These are phyloP conservation scores for Penicillium herquei DNA, from an alignment of 495 filamentous ascomycete species.

Conservation along the genomic window DNA sequence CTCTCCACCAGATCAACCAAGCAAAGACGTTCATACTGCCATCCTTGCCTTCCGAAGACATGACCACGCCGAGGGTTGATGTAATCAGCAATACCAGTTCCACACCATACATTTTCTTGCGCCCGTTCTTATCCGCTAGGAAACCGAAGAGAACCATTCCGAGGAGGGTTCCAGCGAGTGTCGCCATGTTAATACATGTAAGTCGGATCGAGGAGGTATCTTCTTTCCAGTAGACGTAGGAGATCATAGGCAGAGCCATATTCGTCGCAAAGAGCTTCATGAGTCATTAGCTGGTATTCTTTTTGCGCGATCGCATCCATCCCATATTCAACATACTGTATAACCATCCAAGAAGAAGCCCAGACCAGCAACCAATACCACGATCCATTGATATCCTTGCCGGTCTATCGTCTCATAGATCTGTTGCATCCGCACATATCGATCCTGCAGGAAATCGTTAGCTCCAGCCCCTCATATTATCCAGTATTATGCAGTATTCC, in stretches of 20 bases:
- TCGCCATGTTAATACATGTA: conserved; percentile 58
- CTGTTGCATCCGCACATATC: conserved; percentile 48
- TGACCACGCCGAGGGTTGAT: conserved; percentile 55
- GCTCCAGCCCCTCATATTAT: background rate
- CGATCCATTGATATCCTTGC: conserved; percentile 46
- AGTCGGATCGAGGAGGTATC: conserved; percentile 35
- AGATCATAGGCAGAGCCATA: conserved; percentile 59
- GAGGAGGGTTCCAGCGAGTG: conserved; percentile 55
- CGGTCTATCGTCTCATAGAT: conserved; percentile 51
- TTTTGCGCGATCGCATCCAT: background rate
- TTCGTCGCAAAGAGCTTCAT: conserved; percentile 61
- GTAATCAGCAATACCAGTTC: conserved; percentile 60
- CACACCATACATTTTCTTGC: conserved; percentile 62
- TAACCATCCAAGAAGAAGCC: conserved; percentile 71
- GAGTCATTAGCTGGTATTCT: background rate
- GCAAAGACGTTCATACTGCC: conserved; percentile 54
- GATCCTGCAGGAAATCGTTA: conserved; percentile 29
- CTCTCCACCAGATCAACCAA: conserved; percentile 59
- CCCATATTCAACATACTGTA: conserved; percentile 45
- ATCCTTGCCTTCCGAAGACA: conserved; percentile 39
- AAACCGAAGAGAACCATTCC: conserved; percentile 64
- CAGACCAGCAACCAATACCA: conserved; percentile 59
- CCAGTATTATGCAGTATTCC: too few species aligned
- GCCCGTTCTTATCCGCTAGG: conserved; percentile 59
- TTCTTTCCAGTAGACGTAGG: conserved; percentile 60